Conservation (phyloP, 768 basidiomycete species). For the Sporobolomyces phaffii region DNA sequence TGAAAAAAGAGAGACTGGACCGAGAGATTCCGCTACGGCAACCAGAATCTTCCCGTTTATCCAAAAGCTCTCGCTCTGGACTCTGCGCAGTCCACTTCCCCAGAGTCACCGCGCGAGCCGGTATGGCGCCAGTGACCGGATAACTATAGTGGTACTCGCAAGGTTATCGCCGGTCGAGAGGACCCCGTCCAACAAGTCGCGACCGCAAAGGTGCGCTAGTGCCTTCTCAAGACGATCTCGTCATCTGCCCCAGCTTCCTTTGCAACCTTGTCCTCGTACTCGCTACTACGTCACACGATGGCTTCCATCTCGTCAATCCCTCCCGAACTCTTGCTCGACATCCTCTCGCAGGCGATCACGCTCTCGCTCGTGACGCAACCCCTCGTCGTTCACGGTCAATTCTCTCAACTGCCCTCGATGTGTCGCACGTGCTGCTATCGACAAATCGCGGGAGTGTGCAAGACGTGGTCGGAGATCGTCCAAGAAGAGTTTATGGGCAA, state of each 20-base stretch:
- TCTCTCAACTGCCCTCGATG: neutral
- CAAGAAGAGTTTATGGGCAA: slow-evolving; percentile 4
- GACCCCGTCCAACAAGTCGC: neutral
- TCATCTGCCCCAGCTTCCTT: neutral
- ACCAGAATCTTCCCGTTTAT: too few species aligned
- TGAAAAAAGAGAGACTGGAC: too few species aligned
- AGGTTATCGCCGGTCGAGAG: too few species aligned
- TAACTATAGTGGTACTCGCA: too few species aligned
- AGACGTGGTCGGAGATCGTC: neutral
- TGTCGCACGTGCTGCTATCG: slow-evolving; percentile 25
- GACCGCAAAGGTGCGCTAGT: neutral
- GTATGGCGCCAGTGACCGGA: too few species aligned
- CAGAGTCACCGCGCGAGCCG: too few species aligned
- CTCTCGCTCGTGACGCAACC: neutral
- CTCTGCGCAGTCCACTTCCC: too few species aligned
- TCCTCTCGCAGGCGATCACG: slow-evolving; percentile 7
- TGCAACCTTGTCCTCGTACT: neutral
- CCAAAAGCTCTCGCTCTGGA: too few species aligned
- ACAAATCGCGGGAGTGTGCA: neutral
- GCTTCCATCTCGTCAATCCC: slow-evolving; percentile 4
- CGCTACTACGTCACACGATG: neutral
- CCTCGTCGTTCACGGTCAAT: slow-evolving; percentile 19
- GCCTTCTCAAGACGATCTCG: neutral
- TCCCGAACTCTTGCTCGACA: slow-evolving; percentile 22
- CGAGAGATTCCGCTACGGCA: too few species aligned